phyloP scores from a whole-genome alignment of 352 stramenopile genomes.

The Pilasporangium apinafurcum region DNA sequence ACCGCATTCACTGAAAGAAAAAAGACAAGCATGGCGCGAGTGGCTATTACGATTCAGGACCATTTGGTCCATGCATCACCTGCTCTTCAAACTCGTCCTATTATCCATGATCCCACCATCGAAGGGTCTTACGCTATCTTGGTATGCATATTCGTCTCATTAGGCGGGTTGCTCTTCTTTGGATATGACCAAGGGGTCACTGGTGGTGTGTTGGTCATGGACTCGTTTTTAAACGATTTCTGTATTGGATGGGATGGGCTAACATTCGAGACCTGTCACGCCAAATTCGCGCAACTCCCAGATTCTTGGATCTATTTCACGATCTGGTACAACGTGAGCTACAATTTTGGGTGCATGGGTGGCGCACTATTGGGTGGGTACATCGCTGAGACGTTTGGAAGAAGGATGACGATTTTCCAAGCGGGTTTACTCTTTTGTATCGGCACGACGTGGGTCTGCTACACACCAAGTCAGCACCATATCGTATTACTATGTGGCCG shows the following conservation, averaged over 20 bases:
- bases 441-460: conserved; percentile 22
- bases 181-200: conserved; percentile 18
- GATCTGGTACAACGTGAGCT: conserved; percentile 30
- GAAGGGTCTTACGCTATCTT: conserved; percentile 18
- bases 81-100: too few species aligned
- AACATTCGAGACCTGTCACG: conserved; percentile 17
- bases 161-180: conserved; percentile 17
- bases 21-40: too few species aligned
- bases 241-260: conserved; percentile 13
- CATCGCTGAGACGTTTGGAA: conserved; percentile 23
- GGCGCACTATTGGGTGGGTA: conserved; percentile 23
- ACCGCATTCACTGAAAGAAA: too few species aligned
- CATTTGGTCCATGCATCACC: too few species aligned
- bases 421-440: conserved; percentile 26
- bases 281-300: conserved; percentile 6
- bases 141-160: conserved; percentile 16
- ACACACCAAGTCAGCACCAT: conserved; percentile 12
- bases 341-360: conserved; percentile 27
- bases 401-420: conserved; percentile 22
- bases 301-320: conserved; percentile 17
- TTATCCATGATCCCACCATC: too few species aligned
- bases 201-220: conserved; percentile 15
- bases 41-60: too few species aligned
- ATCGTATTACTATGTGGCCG: conserved; percentile 13
- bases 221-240: conserved; percentile 17